These are phyloP conservation scores for Dendrobium chrysotoxum DNA, from an alignment of 106 monocot genomes.

Conservation along the genomic window DNA sequence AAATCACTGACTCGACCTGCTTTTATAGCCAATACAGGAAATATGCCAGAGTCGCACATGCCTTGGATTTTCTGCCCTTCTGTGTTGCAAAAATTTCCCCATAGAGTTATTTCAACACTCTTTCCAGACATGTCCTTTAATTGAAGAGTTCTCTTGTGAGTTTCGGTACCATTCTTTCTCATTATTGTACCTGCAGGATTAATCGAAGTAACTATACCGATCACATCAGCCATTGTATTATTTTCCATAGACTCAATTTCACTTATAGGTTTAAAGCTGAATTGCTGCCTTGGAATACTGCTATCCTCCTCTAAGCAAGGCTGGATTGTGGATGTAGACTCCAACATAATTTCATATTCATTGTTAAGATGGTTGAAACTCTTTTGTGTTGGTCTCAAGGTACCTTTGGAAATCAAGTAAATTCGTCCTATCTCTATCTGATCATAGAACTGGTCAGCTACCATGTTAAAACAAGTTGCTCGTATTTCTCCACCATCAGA, in stretches of 20 bases:
- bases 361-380: slow-evolving; percentile 53
- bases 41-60: slow-evolving; percentile 62
- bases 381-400: slow-evolving; percentile 63
- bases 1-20: slow-evolving; percentile 67
- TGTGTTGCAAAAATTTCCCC: slow-evolving; percentile 62
- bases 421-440: slow-evolving; percentile 33
- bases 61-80: slow-evolving; percentile 65
- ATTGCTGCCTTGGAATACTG: slow-evolving; percentile 36
- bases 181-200: slow-evolving; percentile 43
- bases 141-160: slow-evolving; percentile 49
- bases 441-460: slow-evolving; percentile 44
- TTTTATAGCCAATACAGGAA: slow-evolving; percentile 72
- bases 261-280: slow-evolving; percentile 31
- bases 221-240: slow-evolving; percentile 38
- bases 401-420: slow-evolving; percentile 63
- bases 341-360: slow-evolving; percentile 47
- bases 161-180: slow-evolving; percentile 76
- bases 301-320: slow-evolving; percentile 43
- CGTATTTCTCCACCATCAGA: slow-evolving; percentile 57
- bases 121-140: slow-evolving; percentile 82
- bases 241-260: slow-evolving; percentile 40
- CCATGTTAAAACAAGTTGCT: slow-evolving; percentile 42
- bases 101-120: slow-evolving; percentile 69
- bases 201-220: slow-evolving; percentile 66
- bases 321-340: slow-evolving; percentile 46